Evolutionary conservation across 2,329 filamentous ascomycete species (phyloP).

Genomic region (Fonsecaea nubica): DNA sequence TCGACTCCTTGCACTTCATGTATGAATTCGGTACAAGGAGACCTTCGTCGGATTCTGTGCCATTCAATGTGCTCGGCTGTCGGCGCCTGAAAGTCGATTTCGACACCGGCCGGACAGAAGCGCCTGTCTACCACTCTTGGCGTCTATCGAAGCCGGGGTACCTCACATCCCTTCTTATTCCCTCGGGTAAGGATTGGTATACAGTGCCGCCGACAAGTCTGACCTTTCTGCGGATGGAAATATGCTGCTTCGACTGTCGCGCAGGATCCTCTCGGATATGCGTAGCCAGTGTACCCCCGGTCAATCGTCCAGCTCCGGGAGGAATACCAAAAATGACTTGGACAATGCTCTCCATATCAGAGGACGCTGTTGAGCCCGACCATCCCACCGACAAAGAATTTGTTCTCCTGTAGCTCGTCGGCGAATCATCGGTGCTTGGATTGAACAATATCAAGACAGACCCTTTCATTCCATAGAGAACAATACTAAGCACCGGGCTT

Average conservation of each 20-base stretch:
- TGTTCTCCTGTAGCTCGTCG: background rate
- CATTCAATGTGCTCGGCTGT: background rate
- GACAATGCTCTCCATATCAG: background rate
- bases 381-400: background rate
- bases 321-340: background rate
- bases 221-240: background rate
- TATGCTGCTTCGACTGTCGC: background rate
- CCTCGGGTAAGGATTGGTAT: conserved; percentile 1
- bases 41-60: background rate
- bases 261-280: background rate
- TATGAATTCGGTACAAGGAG: background rate
- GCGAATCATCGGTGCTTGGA: conserved; percentile 2
- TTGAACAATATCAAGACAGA: background rate
- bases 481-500: conserved; percentile 14
- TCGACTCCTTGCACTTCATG: too few species aligned
- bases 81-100: background rate
- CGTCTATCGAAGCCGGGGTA: background rate
- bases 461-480: conserved; percentile 7
- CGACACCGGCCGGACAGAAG: background rate
- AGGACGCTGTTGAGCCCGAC: background rate
- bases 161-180: background rate
- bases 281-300: background rate
- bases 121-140: background rate
- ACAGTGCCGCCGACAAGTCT: background rate
- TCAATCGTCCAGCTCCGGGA: background rate